Conservation (phyloP, 495 filamentous ascomycete genomes). For the Parathielavia hyrcaniae region DNA sequence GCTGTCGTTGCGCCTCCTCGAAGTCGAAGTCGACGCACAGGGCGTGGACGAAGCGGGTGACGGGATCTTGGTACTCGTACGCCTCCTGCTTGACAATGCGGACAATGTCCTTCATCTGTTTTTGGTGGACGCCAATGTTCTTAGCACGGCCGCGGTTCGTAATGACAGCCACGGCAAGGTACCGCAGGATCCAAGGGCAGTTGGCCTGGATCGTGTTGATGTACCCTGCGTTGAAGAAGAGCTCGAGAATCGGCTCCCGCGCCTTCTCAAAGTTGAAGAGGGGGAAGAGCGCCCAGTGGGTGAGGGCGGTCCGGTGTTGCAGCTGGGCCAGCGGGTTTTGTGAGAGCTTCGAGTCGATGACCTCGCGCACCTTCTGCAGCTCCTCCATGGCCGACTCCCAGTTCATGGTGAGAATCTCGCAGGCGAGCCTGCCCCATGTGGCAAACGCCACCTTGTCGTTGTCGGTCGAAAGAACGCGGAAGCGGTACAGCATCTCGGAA, state of each 20-base stretch:
- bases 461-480: conserved; percentile 94
- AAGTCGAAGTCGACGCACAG: conserved; percentile 98
- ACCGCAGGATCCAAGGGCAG: conserved; percentile 94
- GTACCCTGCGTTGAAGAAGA: conserved; percentile 92
- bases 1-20: conserved; percentile 90
- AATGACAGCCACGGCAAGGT: conserved; percentile 91
- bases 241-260: conserved; percentile 81
- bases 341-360: conserved; percentile 85
- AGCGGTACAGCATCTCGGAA: conserved; percentile 85
- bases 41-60: conserved; percentile 93
- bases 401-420: conserved; percentile 83
- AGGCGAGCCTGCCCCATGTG: conserved; percentile 94
- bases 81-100: conserved; percentile 91
- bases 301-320: conserved; percentile 88
- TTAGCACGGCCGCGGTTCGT: conserved; percentile 80
- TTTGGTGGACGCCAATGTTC: conserved; percentile 84
- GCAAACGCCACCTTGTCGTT: conserved; percentile 93
- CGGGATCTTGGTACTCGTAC: conserved; percentile 94
- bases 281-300: conserved; percentile 97
- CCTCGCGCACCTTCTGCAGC: conserved; percentile 85
- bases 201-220: conserved; percentile 99
- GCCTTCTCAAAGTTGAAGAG: conserved; percentile 97
- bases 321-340: conserved; percentile 93
- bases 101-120: conserved; percentile 94
- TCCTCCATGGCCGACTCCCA: conserved; percentile 98